Percentiles rank a stretch among this genome's conserved stretches.
phyloP scores from a whole-genome alignment of 2,329 filamentous ascomycete genomes.

The Phialemoniopsis sp. region DNA sequence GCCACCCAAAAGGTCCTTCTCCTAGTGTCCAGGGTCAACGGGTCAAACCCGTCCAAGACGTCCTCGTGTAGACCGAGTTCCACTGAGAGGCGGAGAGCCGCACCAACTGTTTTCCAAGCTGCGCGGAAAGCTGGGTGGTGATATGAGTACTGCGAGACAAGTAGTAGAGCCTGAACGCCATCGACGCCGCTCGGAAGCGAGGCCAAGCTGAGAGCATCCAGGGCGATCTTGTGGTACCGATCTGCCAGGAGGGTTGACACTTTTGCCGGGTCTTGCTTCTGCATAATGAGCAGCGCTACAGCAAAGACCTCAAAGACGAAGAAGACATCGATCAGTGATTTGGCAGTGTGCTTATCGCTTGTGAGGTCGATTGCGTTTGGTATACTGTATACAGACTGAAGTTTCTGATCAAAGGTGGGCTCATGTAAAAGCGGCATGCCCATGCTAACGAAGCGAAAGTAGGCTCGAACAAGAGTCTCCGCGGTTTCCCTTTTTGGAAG shows the following conservation, averaged over 20 bases:
- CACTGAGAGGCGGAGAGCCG: slow-evolving; percentile 6
- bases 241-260: background rate
- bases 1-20: slow-evolving; percentile 7
- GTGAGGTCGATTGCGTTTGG: background rate
- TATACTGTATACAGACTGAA: no score
- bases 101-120: slow-evolving; percentile 3
- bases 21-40: slow-evolving; percentile 3
- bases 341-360: background rate
- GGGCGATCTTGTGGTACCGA: background rate
- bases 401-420: no score
- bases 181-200: slow-evolving; percentile 4
- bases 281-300: slow-evolving; percentile 3
- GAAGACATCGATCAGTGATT: slow-evolving; percentile 1
- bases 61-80: slow-evolving; percentile 7
- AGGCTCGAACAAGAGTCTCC: no score
- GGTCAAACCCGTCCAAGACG: background rate
- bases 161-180: slow-evolving; percentile 7
- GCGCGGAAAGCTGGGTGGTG: slow-evolving; percentile 1
- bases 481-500: no score
- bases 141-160: slow-evolving; percentile 5
- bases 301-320: slow-evolving; percentile 6
- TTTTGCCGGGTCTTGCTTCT: slow-evolving; percentile 2
- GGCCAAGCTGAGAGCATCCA: slow-evolving; percentile 1
- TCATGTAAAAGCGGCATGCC: no score
- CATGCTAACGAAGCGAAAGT: no score